Conservation (phyloP, 2,329 filamentous ascomycete genomes). For the Trichoderma cornu-damae region DNA sequence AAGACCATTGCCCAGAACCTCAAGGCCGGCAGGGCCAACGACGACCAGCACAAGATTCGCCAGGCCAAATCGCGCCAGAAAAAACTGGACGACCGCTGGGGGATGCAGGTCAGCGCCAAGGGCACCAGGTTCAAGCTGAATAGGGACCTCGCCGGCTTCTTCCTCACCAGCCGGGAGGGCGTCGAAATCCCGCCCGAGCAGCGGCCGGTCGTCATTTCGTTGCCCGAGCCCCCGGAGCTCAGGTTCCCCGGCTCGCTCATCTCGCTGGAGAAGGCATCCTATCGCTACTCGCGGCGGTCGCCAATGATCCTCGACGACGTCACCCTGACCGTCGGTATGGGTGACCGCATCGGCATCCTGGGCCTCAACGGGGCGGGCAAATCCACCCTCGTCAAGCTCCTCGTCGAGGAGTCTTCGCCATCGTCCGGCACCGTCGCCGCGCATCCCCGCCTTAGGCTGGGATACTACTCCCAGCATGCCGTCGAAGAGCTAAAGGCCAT, state of each 20-base stretch:
- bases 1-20: constrained; percentile 70
- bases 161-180: constrained; percentile 54
- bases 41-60: constrained; percentile 80
- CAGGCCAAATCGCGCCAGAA: constrained; percentile 80
- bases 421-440: constrained; percentile 56
- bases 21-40: constrained; percentile 67
- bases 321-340: constrained; percentile 63
- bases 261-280: constrained; percentile 64
- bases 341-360: constrained; percentile 68
- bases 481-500: constrained; percentile 62
- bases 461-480: constrained; percentile 76
- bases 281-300: constrained; percentile 50
- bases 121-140: constrained; percentile 78
- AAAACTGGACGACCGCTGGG: constrained; percentile 77
- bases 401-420: constrained; percentile 57
- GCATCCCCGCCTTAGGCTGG: constrained; percentile 65
- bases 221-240: constrained; percentile 63
- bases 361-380: constrained; percentile 81
- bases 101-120: constrained; percentile 64
- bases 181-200: constrained; percentile 66
- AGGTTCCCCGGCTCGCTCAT: constrained; percentile 71
- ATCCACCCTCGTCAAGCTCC: constrained; percentile 67
- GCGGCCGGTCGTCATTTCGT: constrained; percentile 49
- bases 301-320: constrained; percentile 54
- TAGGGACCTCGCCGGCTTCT: constrained; percentile 61